Base-by-base conservation (phyloP, 208 protist genomes). In the Trypanosoma mega region DNA sequence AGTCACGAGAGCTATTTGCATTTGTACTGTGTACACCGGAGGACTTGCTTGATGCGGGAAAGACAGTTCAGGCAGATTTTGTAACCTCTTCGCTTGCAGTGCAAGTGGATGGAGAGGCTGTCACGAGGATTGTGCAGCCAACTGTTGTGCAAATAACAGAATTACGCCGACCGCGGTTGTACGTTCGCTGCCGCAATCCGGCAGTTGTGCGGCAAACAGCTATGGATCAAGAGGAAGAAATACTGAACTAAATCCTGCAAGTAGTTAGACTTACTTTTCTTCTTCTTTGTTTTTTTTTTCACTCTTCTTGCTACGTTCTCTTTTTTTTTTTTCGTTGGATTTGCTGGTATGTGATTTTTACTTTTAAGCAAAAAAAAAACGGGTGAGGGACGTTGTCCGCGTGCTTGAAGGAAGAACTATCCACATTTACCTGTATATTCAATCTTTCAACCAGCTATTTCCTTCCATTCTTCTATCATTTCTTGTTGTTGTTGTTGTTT, bases 41-140 rank as follows among this genome's bases (percentile, higher is more conserved):
- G n/a, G 84, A 91, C 48, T 54, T 94, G 14, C 33, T 18, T 50
- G n/a, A n/a, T n/a, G n/a, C n/a, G n/a, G n/a, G n/a, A 39, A 50
- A 73, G n/a, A 47, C 55, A 57, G 54, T 77, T 20, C 23, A 46
- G 14, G 55, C 34, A 1, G 63, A 87, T 26, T 63, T 57, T 6
- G 53, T 72, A 57, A 44, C 41, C 46, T 59, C 72, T 0, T 78
- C 71, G 5, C 73, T 93, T 31, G 72, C 73, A 31, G 70, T 90
- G 33, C 87, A 94, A 64, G 63, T 90, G 14, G 87, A 94, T 53
- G 87, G 87, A 8, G 87, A 94, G 75, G 59, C 84, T 14, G 43
- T 87, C 39, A 61, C 73, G 3, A 73, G 55, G 53, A 80, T 94
- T 20, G 59, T 37, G 18, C 64, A 84, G 58, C 76, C 87, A 9